phyloP scores from a whole-genome alignment of 495 filamentous ascomycete species.

The Evernia prunastri region DNA sequence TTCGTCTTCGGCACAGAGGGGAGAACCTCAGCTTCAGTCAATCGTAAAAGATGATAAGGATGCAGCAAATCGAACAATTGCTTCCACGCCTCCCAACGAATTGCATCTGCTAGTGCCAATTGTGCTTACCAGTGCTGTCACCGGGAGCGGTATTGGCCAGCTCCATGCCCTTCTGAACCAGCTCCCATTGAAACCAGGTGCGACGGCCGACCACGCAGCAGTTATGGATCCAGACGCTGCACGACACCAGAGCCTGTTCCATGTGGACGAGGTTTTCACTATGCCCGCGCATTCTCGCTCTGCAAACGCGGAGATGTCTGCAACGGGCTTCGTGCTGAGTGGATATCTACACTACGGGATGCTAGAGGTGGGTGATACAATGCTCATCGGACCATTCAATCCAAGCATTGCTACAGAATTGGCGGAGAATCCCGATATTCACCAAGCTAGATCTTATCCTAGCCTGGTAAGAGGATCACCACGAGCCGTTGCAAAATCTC shows the following conservation, averaged over 20 bases:
- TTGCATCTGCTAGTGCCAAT: constrained; percentile 65
- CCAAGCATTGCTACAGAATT: constrained; percentile 32
- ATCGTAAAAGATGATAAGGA: constrained; percentile 41
- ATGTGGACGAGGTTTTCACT: constrained; percentile 78
- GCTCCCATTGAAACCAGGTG: constrained; percentile 46
- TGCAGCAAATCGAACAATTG: constrained; percentile 47
- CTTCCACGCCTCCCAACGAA: constrained; percentile 37
- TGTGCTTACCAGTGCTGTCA: constrained; percentile 78
- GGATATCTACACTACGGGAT: constrained; percentile 75
- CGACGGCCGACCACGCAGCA: not conserved
- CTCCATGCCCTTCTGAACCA: constrained; percentile 74
- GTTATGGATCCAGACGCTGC: not conserved
- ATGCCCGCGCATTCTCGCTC: constrained; percentile 39
- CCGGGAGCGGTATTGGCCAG: constrained; percentile 71
- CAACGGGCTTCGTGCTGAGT: constrained; percentile 57
- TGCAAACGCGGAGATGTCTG: constrained; percentile 44
- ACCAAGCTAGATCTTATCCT: constrained; percentile 25
- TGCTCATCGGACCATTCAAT: constrained; percentile 73
- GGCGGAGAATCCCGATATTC: constrained; percentile 6
- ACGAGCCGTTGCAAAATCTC: not conserved
- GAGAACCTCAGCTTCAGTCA: constrained; percentile 33
- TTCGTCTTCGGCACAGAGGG: constrained; percentile 29
- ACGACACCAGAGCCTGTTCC: constrained; percentile 53
- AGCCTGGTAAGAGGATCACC: constrained; percentile 17
- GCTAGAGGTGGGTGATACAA: constrained; percentile 68